phyloP scores from a whole-genome alignment of 805 yeast genomes.

The Yamadazyma endophytica region DNA sequence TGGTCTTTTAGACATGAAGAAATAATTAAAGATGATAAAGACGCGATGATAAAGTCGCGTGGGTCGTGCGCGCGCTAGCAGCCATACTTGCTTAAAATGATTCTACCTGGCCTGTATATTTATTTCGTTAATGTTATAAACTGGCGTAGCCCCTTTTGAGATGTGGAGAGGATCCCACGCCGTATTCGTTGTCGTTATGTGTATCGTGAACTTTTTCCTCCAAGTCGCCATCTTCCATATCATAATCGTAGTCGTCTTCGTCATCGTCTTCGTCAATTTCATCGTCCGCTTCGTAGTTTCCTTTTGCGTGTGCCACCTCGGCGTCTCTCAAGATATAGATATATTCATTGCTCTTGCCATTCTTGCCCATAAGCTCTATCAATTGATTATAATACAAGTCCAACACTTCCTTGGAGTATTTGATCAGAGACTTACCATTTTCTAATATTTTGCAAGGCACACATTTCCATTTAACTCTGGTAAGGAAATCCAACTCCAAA shows the following conservation, averaged over 20 bases:
- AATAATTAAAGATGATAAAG: too few relatives aligned
- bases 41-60: not conserved
- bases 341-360: slow-evolving; percentile 12
- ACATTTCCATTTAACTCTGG: slow-evolving; percentile 66
- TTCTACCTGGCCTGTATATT: too few relatives aligned
- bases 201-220: slow-evolving; percentile 8
- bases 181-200: slow-evolving; percentile 9
- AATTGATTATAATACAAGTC: slow-evolving; percentile 37
- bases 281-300: slow-evolving; percentile 3
- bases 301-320: slow-evolving; percentile 2
- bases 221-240: slow-evolving; percentile 12
- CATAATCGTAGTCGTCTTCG: slow-evolving; percentile 8
- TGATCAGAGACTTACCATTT: slow-evolving; percentile 17
- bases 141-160: slow-evolving; percentile 13
- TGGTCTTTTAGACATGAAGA: slow-evolving; percentile 6
- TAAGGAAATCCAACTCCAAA: slow-evolving; percentile 82
- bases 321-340: slow-evolving; percentile 8
- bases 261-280: slow-evolving; percentile 2
- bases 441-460: slow-evolving; percentile 34
- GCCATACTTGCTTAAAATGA: too few relatives aligned
- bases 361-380: slow-evolving; percentile 38
- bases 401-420: slow-evolving; percentile 33
- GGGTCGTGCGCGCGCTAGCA: not conserved
- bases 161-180: slow-evolving; percentile 22
- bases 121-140: too few relatives aligned